A percentile compares a stretch with the other conserved stretches of the same genome.
phyloP scores from a whole-genome alignment of 495 filamentous ascomycete species.

The Penicillium argentinense region DNA sequence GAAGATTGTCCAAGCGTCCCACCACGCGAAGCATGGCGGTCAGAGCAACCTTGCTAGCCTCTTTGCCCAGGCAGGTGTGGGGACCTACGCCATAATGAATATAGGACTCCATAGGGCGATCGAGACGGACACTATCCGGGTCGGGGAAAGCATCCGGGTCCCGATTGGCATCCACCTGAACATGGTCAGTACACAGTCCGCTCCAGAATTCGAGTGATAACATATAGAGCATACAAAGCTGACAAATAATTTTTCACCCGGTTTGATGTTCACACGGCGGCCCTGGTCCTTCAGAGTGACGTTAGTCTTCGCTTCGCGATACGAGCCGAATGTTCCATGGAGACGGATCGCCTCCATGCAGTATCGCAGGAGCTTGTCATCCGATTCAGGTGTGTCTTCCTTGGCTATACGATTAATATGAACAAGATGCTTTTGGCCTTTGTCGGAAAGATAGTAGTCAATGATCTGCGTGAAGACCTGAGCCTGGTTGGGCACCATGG shows the following conservation, averaged over 20 bases:
- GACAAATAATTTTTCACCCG: constrained; percentile 53
- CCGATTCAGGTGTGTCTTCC: constrained; percentile 41
- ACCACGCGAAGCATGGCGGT: constrained; percentile 63
- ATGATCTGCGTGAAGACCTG: constrained; percentile 75
- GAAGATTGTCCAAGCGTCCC: constrained; percentile 55
- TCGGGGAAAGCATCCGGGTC: constrained; percentile 68
- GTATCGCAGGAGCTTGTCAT: constrained; percentile 51
- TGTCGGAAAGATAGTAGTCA: constrained; percentile 73
- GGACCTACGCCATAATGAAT: constrained; percentile 64
- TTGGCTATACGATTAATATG: constrained; percentile 58
- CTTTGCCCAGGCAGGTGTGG: constrained; percentile 60
- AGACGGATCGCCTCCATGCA: constrained; percentile 58
- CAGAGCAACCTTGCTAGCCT: constrained; percentile 61
- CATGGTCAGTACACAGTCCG: neutral
- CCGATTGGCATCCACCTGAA: constrained; percentile 41
- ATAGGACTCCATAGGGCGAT: constrained; percentile 66
- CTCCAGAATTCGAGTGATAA: neutral
- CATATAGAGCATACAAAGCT: constrained; percentile 16
- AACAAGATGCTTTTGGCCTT: constrained; percentile 54
- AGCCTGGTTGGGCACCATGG: constrained; percentile 67
- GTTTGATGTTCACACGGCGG: constrained; percentile 45
- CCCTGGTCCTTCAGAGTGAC: constrained; percentile 53
- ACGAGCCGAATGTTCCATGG: constrained; percentile 57
- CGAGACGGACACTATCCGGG: constrained; percentile 61
- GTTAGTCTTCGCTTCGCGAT: constrained; percentile 45